Conservation (phyloP, 768 basidiomycete genomes). For the Amanita subjunquillea region DNA sequence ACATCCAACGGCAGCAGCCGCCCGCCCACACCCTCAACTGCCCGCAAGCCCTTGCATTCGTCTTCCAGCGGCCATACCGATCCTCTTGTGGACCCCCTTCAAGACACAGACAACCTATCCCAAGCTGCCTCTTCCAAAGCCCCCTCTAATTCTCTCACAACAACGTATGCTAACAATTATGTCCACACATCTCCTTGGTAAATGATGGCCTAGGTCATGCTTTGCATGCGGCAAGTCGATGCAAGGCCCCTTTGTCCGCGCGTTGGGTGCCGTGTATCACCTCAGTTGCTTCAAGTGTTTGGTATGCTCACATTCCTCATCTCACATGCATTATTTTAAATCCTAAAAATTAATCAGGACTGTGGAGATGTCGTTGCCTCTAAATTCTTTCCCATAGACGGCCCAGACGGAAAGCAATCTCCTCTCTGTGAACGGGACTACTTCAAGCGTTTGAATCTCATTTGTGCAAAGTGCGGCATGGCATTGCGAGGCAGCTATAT, state of each 20-base stretch:
- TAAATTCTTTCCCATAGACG: conserved; percentile 98
- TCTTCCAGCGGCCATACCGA: conserved; percentile 47
- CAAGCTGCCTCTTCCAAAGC: conserved; percentile 28
- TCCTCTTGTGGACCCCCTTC: conserved; percentile 37
- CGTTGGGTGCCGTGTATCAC: conserved; percentile 88
- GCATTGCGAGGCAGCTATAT: conserved; percentile 96
- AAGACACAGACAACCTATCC: conserved; percentile 42
- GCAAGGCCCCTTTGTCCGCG: conserved; percentile 95
- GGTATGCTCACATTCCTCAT: conserved; percentile 37
- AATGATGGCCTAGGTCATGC: conserved; percentile 41
- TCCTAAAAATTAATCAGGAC: conserved; percentile 43
- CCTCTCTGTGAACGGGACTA: conserved; percentile 99
- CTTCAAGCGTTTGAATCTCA: conserved; percentile 90
- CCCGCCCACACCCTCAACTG: conserved; percentile 48
- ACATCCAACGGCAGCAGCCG: conserved; percentile 28
- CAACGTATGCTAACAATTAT: conserved; percentile 38
- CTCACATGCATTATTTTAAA: background rate
- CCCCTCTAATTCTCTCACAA: conserved; percentile 41
- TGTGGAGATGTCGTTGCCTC: conserved; percentile 94
- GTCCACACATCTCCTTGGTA: conserved; percentile 14
- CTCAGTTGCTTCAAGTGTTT: conserved; percentile 98
- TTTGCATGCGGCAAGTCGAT: conserved; percentile 72
- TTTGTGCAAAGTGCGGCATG: conserved; percentile 92
- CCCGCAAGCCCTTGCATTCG: conserved; percentile 33
- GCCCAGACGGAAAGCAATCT: conserved; percentile 76